Base-by-base conservation (phyloP, 768 basidiomycete genomes). In the Panaeolus papilionaceus region DNA sequence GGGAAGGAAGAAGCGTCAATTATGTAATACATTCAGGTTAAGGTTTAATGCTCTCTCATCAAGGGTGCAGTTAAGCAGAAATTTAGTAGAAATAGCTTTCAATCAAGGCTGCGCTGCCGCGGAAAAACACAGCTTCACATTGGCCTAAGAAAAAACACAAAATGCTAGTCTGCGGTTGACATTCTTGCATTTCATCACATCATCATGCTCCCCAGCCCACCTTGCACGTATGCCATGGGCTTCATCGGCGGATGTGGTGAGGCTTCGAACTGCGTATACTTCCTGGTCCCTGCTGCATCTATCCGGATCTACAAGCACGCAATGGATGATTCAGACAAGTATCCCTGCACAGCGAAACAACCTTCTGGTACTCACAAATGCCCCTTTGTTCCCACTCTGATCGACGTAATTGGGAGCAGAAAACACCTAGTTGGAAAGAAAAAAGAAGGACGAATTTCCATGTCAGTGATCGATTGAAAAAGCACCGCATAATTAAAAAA, bases 341-440 rank as follows among this genome's bases (percentile, higher is more conserved):
- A 68, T 62, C 33, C 33, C 33, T 62, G 40, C 37, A 11, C 9
- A 39, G 61, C 51, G 44, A 26, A 18, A 61, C 38, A 45, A 16
- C 54, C 37, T 64, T 16, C 49, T 67, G 20, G 63, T 58, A 83
- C 91, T 77, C 75, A 95, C 94, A 78, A 92, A 96, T 68, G 95
- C 95, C 10, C 92, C 96, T 79, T 94, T 95, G 80, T 97, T 97
- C 6, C 93, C 92, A 3, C 86, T 89, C 74, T 95, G 93, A 79
- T 97, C 95, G 33, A 95, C 92, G 72, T 96, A 96, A 77, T 99
- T 98, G 3, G 97, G 97, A 44, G 97, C 96, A 54, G 93, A 95
- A 77, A 96, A 96, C 7, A 95, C 92, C 92, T 93, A 44, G 47
- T 49, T 49, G 54, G 54, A 58, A 45, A 23, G 10, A 12, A 28